These are phyloP conservation scores for Xerocomellus intermedius DNA, from an alignment of 768 basidiomycete species.

Conservation along the genomic window DNA sequence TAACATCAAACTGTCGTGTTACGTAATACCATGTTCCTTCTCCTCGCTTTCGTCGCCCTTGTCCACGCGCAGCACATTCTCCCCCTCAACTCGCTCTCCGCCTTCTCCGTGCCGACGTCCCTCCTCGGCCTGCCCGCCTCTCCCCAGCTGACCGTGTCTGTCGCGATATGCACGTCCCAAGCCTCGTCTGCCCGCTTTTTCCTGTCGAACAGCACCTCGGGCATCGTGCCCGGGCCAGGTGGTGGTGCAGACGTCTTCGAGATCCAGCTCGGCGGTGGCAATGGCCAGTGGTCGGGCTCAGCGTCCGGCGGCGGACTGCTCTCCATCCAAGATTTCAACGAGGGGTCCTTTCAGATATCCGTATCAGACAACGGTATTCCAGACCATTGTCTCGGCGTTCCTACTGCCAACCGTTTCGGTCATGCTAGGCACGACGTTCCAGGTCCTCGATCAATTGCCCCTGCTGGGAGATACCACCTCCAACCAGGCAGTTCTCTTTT, in stretches of 20 bases:
- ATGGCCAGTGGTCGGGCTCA: constrained; percentile 50
- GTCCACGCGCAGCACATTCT: constrained; percentile 27
- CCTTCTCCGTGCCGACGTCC: constrained; percentile 33
- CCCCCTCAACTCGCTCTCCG: constrained; percentile 35
- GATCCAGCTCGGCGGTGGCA: constrained; percentile 46
- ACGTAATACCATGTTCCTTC: constrained; percentile 1
- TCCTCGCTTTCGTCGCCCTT: background rate
- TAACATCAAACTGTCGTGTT: background rate
- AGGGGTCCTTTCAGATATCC: constrained; percentile 56
- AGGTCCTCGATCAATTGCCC: constrained; percentile 42
- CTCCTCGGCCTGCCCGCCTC: constrained; percentile 43
- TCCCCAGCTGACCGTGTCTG: constrained; percentile 41
- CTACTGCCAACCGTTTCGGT: constrained; percentile 1
- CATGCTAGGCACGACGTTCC: constrained; percentile 48
- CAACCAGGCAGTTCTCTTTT: constrained; percentile 72
- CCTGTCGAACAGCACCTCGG: constrained; percentile 49
- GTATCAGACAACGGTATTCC: constrained; percentile 46
- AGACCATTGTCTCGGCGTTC: background rate
- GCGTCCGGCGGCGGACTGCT: constrained; percentile 51
- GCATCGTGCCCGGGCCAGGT: constrained; percentile 34
- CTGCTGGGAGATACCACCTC: constrained; percentile 73
- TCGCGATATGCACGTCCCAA: constrained; percentile 46
- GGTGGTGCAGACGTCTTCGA: constrained; percentile 46
- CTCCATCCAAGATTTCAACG: constrained; percentile 40
- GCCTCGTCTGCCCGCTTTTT: constrained; percentile 51